Percentiles rank a stretch among this genome's conserved stretches.
Conservation (phyloP, 2,329 filamentous ascomycete species). For the Diaporthe helianthi region DNA sequence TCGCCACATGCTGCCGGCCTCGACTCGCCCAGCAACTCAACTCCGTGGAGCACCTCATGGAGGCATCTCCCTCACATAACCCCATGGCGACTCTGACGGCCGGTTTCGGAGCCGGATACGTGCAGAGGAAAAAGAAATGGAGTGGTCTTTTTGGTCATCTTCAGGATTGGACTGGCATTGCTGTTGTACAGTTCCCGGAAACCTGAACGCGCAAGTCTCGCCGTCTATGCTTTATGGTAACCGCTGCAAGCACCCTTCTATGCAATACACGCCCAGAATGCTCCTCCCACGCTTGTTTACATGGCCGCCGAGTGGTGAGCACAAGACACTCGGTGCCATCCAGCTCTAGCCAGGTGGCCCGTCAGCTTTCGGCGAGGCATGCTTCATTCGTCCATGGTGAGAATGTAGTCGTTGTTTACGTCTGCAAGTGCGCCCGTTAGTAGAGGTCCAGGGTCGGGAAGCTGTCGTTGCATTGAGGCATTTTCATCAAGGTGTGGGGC, state of each 20-base stretch:
- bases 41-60: neutral
- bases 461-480: conserved; percentile 14
- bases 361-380: conserved; percentile 33
- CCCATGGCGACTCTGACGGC: neutral
- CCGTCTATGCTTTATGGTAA: conserved; percentile 36
- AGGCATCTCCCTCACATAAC: neutral
- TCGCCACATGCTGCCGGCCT: neutral
- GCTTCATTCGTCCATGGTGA: conserved; percentile 33
- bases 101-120: conserved; percentile 8
- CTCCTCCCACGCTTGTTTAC: conserved; percentile 34
- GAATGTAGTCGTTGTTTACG: conserved; percentile 32
- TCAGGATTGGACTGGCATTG: conserved; percentile 34
- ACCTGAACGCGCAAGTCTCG: conserved; percentile 33
- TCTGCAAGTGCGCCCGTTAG: conserved; percentile 25
- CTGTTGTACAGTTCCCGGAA: conserved; percentile 36
- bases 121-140: conserved; percentile 11
- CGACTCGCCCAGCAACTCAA: neutral
- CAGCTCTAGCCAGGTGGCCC: conserved; percentile 31
- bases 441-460: neutral
- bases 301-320: conserved; percentile 33
- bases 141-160: conserved; percentile 22
- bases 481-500: conserved; percentile 15
- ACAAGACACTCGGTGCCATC: conserved; percentile 24
- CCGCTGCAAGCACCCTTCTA: conserved; percentile 32
- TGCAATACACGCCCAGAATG: conserved; percentile 35